Evolutionary conservation across 495 filamentous ascomycete species (phyloP), one percentile per base, ranked within the genome.

Genomic region (Rostrohypoxylon terebratum): DNA sequence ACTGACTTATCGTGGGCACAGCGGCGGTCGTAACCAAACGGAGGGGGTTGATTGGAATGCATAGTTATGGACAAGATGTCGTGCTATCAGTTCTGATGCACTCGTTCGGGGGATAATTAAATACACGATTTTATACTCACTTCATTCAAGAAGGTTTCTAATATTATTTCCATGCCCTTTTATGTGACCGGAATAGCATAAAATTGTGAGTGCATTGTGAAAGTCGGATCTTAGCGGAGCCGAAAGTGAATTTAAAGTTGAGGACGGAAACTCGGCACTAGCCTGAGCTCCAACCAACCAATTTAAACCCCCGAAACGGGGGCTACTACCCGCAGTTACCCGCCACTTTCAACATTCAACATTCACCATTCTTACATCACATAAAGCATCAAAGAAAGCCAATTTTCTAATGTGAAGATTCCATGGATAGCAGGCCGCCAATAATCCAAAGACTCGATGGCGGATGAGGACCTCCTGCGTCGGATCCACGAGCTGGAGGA

Each of bases 401-500:
- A 28, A 36, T 16, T 4, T 9, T 20, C 42, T 45, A 63, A 66
- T 66, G 65, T 34, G 58, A n/a, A n/a, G n/a, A 72, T 66, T 51
- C 61, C 60, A 72, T 73, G 69, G 73, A 73, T 53, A 54, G n/a
- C 51, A 33, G 60, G 6, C 23, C 18, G 44, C 45, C 38, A 38
- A 57, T 14, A 36, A 47, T 31, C 66, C 63, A 69, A 21, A 59
- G 47, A 74, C 60, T 69, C 77, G 74, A 93, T 93, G 92, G 89
- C 90, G 78, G 81, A 88, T 69, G 79, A 81, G 76, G 77, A 77
- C 45, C 82, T 94, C 50, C 80, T 88, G 59, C 83, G 88, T 21
- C 87, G 90, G 78, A 84, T 94, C 59, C 90, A 91, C 78, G 84
- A 86, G 51, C 83, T 98, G 45, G 93, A 91, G 61, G 96, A 97